Percentiles rank a stretch among this genome's conserved stretches.
Evolutionary conservation across 352 stramenopile genomes (phyloP).

Genomic region (Globisporangium nodosum): DNA sequence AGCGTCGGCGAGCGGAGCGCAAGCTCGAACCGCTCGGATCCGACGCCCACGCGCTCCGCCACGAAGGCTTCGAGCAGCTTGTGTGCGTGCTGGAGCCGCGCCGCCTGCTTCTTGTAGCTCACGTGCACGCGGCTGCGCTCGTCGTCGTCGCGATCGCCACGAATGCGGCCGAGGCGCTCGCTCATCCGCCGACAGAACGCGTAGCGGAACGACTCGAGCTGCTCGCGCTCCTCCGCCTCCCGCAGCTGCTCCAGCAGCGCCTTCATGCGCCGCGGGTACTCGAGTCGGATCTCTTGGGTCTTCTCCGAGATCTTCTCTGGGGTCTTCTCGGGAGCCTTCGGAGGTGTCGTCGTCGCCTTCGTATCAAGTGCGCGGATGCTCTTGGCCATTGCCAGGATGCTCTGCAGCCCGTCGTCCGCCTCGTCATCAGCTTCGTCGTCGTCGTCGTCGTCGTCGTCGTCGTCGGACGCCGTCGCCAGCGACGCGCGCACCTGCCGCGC

Average conservation of each 20-base stretch:
- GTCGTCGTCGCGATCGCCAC: not conserved
- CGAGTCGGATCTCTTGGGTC: conserved; percentile 17
- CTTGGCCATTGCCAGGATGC: conserved; percentile 32
- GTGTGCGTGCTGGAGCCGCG: conserved; percentile 30
- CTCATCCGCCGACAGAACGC: conserved; percentile 51
- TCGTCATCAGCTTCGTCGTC: conserved; percentile 2
- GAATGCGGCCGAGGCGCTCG: conserved; percentile 22
- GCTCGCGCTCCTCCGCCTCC: conserved; percentile 24
- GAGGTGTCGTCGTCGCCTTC: not conserved
- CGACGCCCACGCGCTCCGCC: conserved; percentile 19
- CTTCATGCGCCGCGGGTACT: conserved; percentile 49
- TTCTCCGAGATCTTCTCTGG: not conserved
- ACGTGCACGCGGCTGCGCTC: conserved; percentile 20
- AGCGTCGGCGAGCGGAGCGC: conserved; percentile 26
- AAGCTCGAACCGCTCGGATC: conserved; percentile 22
- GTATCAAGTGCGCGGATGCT: conserved; percentile 7
- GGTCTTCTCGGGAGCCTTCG: too few species aligned
- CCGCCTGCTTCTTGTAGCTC: conserved; percentile 26
- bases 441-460: not conserved
- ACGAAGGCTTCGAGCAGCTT: conserved; percentile 27
- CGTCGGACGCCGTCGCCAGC: conserved; percentile 8
- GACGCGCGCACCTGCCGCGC: conserved; percentile 36
- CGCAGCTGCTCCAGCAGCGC: conserved; percentile 30
- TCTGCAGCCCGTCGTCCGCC: conserved; percentile 9
- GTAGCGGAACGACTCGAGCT: conserved; percentile 29